A percentile compares a stretch with the other conserved stretches of the same genome.
Conservation (phyloP, 805 yeast species). For the Candida vaughaniae region DNA sequence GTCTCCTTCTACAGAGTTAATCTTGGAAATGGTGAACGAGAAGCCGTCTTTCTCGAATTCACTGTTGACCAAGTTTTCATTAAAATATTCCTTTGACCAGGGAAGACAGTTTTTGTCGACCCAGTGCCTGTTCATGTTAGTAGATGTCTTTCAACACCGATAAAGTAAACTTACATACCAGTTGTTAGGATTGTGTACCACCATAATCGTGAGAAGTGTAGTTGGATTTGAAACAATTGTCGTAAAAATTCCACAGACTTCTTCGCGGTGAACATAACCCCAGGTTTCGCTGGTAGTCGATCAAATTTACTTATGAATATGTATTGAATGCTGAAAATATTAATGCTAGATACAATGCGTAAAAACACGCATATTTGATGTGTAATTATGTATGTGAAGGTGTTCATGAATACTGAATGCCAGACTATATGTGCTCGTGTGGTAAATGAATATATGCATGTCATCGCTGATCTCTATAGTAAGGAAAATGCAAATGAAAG, state of each 20-base stretch:
- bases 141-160: background rate
- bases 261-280: conserved; percentile 4
- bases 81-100: conserved; percentile 57
- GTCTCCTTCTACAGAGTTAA: conserved; percentile 58
- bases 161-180: conserved; percentile 49
- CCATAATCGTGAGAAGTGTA: conserved; percentile 39
- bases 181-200: conserved; percentile 69
- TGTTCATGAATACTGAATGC: too few relatives aligned
- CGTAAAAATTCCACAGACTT: conserved; percentile 9
- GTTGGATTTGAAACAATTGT: conserved; percentile 1
- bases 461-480: too few relatives aligned
- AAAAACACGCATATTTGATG: too few relatives aligned
- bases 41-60: conserved; percentile 23
- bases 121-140: conserved; percentile 55
- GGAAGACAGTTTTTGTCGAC: conserved; percentile 66
- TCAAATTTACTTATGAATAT: background rate
- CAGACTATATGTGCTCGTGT: too few relatives aligned
- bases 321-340: background rate
- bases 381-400: too few relatives aligned
- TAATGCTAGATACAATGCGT: background rate
- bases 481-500: too few relatives aligned
- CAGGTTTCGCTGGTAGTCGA: background rate
- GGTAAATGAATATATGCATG: too few relatives aligned
- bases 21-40: conserved; percentile 32
- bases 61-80: conserved; percentile 34